Conservation (phyloP, 768 basidiomycete species). For the Boletales sp. region DNA sequence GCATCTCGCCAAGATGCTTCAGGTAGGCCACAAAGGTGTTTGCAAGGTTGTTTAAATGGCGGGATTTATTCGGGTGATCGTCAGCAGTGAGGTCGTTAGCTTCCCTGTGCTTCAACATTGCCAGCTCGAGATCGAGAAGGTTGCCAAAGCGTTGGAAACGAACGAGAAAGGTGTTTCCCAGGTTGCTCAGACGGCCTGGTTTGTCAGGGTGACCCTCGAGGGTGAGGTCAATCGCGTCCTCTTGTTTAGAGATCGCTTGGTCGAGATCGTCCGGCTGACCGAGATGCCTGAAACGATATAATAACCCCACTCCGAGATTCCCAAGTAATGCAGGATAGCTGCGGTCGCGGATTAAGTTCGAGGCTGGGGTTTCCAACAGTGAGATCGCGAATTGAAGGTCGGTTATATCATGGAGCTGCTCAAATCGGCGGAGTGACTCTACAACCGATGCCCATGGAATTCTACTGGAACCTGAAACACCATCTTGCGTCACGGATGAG, state of each 20-base stretch:
- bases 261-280: not conserved
- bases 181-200: not conserved
- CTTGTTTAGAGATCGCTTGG: not conserved
- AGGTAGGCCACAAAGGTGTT: not conserved
- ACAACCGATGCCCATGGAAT: not conserved
- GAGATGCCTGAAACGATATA: not conserved
- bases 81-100: not conserved
- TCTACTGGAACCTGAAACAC: too few species aligned
- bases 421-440: not conserved
- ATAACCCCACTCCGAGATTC: not conserved
- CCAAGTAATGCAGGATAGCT: not conserved
- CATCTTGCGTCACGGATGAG: too few species aligned
- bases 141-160: not conserved
- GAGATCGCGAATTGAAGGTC: not conserved
- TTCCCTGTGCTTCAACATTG: not conserved
- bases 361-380: not conserved
- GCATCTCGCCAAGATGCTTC: not conserved
- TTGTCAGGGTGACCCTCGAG: not conserved
- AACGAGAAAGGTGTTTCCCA: not conserved
- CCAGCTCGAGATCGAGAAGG: not conserved
- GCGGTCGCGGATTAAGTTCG: not conserved
- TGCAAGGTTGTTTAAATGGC: not conserved
- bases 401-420: not conserved
- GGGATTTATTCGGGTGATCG: not conserved
- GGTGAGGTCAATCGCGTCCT: not conserved